Percentiles rank a stretch among this genome's conserved stretches.
Conservation (phyloP, 2,329 filamentous ascomycete species). For the Paecilomyces sp. region DNA sequence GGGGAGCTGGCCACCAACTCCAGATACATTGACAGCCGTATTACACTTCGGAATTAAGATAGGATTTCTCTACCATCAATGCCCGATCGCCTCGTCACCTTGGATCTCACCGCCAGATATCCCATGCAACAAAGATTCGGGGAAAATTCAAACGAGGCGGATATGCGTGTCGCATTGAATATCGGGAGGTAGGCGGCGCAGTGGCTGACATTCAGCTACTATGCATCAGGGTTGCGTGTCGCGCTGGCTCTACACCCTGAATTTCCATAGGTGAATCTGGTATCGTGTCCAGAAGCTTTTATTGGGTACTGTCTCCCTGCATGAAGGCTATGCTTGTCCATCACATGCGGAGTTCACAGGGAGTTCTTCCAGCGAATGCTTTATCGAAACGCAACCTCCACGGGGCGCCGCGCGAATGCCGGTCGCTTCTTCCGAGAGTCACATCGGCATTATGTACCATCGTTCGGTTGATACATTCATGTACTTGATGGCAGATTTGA, state of each 20-base stretch:
- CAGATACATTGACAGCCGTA: neutral
- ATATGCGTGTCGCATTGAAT: neutral
- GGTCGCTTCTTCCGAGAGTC: neutral
- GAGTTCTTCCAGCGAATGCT: neutral
- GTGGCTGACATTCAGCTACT: neutral
- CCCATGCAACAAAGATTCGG: neutral
- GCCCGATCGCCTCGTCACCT: neutral
- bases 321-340: neutral
- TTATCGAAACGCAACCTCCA: neutral
- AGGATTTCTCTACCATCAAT: neutral
- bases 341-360: neutral
- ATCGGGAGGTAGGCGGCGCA: neutral
- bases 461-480: neutral
- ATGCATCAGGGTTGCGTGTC: neutral
- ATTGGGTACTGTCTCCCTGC: neutral
- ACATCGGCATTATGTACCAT: neutral
- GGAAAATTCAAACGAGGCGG: neutral
- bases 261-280: neutral
- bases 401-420: neutral
- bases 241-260: neutral
- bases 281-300: neutral
- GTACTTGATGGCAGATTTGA: neutral
- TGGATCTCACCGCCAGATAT: neutral
- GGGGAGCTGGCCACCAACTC: neutral
- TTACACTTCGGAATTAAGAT: neutral